Conservation (phyloP, 2,329 filamentous ascomycete genomes). For the Endoconidiophora polonica region DNA sequence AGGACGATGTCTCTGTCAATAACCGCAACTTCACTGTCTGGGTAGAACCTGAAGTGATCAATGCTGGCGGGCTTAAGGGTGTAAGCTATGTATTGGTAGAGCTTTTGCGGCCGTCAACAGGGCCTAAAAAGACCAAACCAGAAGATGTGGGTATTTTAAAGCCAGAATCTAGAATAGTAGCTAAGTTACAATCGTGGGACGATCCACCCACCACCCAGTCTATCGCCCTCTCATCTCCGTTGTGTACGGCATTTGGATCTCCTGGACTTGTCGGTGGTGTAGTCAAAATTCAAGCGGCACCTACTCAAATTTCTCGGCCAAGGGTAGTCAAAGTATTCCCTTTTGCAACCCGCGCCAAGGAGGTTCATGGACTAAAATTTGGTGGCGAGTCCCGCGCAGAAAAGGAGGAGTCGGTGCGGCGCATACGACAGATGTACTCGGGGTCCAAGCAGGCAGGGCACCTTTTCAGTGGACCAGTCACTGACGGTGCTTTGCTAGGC, state of each 20-base stretch:
- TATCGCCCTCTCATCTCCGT: conserved; percentile 56
- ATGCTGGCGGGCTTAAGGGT: conserved; percentile 56
- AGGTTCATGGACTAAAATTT: conserved; percentile 57
- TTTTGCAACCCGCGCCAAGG: conserved; percentile 45
- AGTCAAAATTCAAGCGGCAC: conserved; percentile 71
- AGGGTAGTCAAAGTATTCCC: conserved; percentile 62
- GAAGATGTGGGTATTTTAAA: conserved; percentile 43
- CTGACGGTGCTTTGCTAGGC: conserved; percentile 68
- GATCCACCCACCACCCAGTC: conserved; percentile 73
- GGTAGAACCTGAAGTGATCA: conserved; percentile 64
- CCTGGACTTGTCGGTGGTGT: conserved; percentile 68
- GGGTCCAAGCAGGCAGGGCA: conserved; percentile 21
- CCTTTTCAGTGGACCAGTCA: conserved; percentile 71
- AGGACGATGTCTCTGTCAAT: conserved; percentile 44
- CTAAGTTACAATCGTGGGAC: conserved; percentile 61
- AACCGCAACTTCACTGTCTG: conserved; percentile 55
- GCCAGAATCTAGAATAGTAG: conserved; percentile 52
- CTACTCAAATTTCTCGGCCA: conserved; percentile 45
- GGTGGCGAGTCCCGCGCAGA: conserved; percentile 76
- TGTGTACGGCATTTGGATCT: conserved; percentile 59
- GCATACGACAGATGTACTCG: conserved; percentile 54
- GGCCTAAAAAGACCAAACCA: conserved; percentile 47
- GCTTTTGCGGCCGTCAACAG: conserved; percentile 65
- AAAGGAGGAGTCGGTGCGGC: conserved; percentile 57
- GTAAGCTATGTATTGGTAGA: conserved; percentile 66